These are phyloP conservation scores for Tilletia walkeri DNA, from an alignment of 1,284 basidiomycete species.

Conservation along the genomic window DNA sequence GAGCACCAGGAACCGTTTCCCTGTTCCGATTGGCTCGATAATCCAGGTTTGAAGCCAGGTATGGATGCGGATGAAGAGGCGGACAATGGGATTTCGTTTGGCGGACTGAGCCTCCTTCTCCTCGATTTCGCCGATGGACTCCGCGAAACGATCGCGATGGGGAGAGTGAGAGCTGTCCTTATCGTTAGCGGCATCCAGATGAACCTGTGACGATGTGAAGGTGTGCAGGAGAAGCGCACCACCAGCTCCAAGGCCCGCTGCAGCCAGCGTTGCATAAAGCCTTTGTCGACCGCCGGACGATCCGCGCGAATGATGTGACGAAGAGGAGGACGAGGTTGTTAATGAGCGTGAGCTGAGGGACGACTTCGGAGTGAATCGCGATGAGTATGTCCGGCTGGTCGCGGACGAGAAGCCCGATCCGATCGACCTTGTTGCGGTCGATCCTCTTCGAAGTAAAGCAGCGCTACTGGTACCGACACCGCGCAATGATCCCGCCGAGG, in stretches of 20 bases:
- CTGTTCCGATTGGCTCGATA: conserved; percentile 82
- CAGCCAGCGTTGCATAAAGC: not conserved
- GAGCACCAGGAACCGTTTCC: conserved; percentile 79
- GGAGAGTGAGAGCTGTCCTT: not conserved
- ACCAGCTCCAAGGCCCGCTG: not conserved
- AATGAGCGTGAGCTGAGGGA: not conserved
- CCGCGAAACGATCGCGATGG: conserved; percentile 18
- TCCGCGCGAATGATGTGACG: not conserved
- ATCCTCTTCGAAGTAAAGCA: no score
- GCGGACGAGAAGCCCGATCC: no score
- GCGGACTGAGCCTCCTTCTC: conserved; percentile 14
- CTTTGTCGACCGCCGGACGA: not conserved
- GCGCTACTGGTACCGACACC: no score
- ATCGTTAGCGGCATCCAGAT: not conserved
- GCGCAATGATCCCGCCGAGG: no score
- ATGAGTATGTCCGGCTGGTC: no score
- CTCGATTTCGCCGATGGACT: conserved; percentile 24
- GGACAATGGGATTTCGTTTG: conserved; percentile 17
- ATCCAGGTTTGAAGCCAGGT: conserved; percentile 58
- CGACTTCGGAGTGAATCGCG: no score
- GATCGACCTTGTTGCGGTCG: no score
- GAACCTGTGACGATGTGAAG: not conserved
- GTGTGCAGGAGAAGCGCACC: not conserved
- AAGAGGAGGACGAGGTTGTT: not conserved
- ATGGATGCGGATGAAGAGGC: conserved; percentile 14